phyloP scores from a whole-genome alignment of 805 yeast genomes.

The Yarrowia sp. region DNA sequence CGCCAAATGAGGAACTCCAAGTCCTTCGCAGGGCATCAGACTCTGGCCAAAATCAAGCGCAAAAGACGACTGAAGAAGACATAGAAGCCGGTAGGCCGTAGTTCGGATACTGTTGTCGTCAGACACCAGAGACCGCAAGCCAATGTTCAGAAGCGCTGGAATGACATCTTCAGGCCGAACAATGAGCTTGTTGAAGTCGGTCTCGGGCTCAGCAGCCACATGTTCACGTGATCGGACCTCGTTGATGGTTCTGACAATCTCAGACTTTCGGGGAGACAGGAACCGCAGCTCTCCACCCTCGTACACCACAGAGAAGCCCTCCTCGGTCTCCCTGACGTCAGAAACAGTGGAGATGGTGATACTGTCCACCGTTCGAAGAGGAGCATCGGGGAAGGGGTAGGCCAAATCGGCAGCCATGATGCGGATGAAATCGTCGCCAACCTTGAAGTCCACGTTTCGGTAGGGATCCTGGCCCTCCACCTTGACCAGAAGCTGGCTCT shows the following conservation, averaged over 20 bases:
- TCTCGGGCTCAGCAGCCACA: constrained; percentile 5
- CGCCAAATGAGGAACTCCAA: constrained; percentile 72
- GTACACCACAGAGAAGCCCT: constrained; percentile 11
- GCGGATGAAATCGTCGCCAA: constrained; percentile 11
- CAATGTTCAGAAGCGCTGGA: constrained; percentile 68
- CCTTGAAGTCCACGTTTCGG: constrained; percentile 33
- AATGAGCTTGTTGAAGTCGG: constrained; percentile 20
- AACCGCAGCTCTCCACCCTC: constrained; percentile 12
- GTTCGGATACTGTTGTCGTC: constrained; percentile 64
- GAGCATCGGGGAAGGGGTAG: constrained; percentile 22
- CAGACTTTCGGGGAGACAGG: constrained; percentile 40
- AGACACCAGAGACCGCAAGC: constrained; percentile 72
- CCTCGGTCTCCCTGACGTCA: constrained; percentile 11
- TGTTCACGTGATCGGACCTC: constrained; percentile 40
- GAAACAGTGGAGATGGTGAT: not conserved
- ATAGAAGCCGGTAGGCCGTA: constrained; percentile 67
- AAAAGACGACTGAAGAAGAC: constrained; percentile 66
- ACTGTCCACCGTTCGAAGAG: constrained; percentile 13
- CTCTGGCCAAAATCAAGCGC: constrained; percentile 65
- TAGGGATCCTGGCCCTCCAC: not conserved
- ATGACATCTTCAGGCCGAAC: constrained; percentile 53
- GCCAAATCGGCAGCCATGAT: not conserved
- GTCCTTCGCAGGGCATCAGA: constrained; percentile 61
- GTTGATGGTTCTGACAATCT: constrained; percentile 44
- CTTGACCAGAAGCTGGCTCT: not conserved